Evolutionary conservation across 768 basidiomycete species (phyloP), one percentile per base, ranked within the genome.

Genomic region (Lentinula detonsa): DNA sequence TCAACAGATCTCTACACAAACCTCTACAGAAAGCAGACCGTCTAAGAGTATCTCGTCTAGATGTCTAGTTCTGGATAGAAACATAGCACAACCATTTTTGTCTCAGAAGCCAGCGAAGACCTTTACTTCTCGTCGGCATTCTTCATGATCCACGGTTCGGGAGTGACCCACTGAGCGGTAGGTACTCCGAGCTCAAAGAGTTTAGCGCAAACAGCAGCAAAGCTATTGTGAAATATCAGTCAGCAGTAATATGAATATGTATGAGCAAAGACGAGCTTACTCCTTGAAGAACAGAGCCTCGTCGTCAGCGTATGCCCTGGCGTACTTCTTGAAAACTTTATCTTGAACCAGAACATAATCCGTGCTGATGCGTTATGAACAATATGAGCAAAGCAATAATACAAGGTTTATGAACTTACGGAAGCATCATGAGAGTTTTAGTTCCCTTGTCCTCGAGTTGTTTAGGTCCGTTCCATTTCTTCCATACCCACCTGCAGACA

Each of bases 131-230:
- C 81, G 9, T 81, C 80, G 11, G 77, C 69, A 18, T 75, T 80
- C 72, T 85, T 83, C 82, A 97, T 71, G 64, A 74, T 72, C 93
- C 93, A 96, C 13, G 86, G 85, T 67, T 95, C 90, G 23, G 84
- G 69, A 34, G 83, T 63, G 53, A 78, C 84, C 68, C 88, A 93
- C 74, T 98, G 96, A 61, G 83, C 70, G 13, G 78, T 73, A 48
- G 96, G 96, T 8, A 98, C 93, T 65, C 96, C 96, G 57, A 98
- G 89, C 77, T 98, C 96, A 65, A 98, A 86, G 51, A 98, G 84
- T 64, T 83, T 87, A 46, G 84, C 68, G 61, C 95, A 84, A 28
- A 82, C 91, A 45, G 78, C 80, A 53, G 95, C 83, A 81, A 98
- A 98, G 76, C 94, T 95, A 6, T 18, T 8, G 10, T 23, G 15